Base-by-base conservation (phyloP, 139 green algal genomes). In the Chlamydomonas sphaeroides region DNA sequence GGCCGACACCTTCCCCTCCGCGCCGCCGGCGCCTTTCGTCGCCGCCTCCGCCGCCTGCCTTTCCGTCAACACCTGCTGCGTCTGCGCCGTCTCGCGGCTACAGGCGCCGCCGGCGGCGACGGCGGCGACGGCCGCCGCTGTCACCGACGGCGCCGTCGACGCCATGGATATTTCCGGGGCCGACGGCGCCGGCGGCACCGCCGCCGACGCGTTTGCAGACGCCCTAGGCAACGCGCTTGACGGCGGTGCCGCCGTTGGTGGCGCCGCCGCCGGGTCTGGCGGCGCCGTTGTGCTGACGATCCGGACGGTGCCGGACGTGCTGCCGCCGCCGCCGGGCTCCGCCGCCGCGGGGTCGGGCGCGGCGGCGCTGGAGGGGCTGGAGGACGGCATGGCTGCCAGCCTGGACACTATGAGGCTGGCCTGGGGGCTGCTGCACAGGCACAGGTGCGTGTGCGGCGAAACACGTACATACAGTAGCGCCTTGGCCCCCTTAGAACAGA, bases 321-420 rank as follows among this genome's bases (percentile, higher is more conserved):
- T 68, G 32, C n/a, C 62, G 14, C 62, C 61, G 57, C 38, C 57
- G 36, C 23, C 21, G 30, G 61, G 41, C 1, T 11, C 61, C 20
- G n/a, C 61, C 5, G 75, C 75, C 25, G 32, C 42, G 32, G 61
- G 36, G 11, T 3, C 70, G 49, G 70, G 35, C 35, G 36, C 51
- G 36, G 10, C 42, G 45, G 62, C 62, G 62, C n/a, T 42, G 28
- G 30, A 42, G 42, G 25, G 41, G 1, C 10, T 62, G 5, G 62
- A 73, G 62, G 62, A 74, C 25, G 45, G 1, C 1, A 51, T 66
- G 25, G 62, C 76, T 0, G 59, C 30, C 45, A 73, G n/a, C 35
- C 32, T 83, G 62, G 63, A 83, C 33, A 73, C 76, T 15, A 39
- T 74, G 45, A 45, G 76, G 23, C 32, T 83, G 39, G 76, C 76